A percentile compares a stretch with the other conserved stretches of the same genome.
Conservation (phyloP, 305 asterid species). For the Euphrasia arctica region DNA sequence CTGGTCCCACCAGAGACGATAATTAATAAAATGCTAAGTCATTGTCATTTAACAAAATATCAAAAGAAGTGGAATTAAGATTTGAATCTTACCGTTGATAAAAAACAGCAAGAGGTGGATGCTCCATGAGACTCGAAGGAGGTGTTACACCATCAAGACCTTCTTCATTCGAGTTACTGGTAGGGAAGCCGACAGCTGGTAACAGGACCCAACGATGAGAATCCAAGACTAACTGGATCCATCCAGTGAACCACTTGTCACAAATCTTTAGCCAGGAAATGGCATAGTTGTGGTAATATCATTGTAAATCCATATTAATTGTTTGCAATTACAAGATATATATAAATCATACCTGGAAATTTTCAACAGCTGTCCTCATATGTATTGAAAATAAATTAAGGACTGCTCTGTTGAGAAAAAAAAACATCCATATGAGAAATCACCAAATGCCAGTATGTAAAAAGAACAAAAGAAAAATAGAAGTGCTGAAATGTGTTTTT, state of each 20-base stretch:
- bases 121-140: slow-evolving; percentile 83
- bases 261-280: slow-evolving; percentile 7
- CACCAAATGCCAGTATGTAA: slow-evolving; percentile 15
- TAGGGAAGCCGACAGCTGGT: slow-evolving; percentile 78
- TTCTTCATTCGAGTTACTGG: slow-evolving; percentile 57
- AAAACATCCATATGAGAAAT: slow-evolving; percentile 23
- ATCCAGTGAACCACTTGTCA: background rate
- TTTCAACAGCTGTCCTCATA: slow-evolving; percentile 67
- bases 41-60: slow-evolving; percentile 2
- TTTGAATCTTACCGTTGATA: slow-evolving; percentile 48
- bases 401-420: slow-evolving; percentile 53
- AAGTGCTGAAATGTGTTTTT: slow-evolving; percentile 22
- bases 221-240: slow-evolving; percentile 63
- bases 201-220: slow-evolving; percentile 50
- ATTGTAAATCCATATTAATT: background rate
- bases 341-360: slow-evolving; percentile 57
- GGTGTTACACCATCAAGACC: slow-evolving; percentile 64
- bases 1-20: slow-evolving; percentile 34
- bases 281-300: slow-evolving; percentile 1
- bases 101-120: slow-evolving; percentile 86
- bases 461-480: background rate
- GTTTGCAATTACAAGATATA: background rate
- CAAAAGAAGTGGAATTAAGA: background rate
- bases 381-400: slow-evolving; percentile 65
- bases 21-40: slow-evolving; percentile 12